Evolutionary conservation across 2,329 filamentous ascomycete genomes (phyloP).

Genomic region (Hymenoscyphus fructigenus): DNA sequence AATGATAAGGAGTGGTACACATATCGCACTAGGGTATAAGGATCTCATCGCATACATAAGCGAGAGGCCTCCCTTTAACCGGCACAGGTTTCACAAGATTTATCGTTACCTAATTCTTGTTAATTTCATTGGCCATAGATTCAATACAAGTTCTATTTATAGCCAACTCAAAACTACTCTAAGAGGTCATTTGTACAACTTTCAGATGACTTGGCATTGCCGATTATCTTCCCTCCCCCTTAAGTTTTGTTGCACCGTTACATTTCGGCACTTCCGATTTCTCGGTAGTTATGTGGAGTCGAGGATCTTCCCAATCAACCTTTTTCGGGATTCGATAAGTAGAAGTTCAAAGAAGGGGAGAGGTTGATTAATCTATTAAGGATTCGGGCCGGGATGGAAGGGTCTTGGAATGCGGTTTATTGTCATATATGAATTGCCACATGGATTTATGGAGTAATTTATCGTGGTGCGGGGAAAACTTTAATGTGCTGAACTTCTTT

Average conservation of each 20-base stretch:
- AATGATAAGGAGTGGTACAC: neutral
- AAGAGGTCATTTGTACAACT: neutral
- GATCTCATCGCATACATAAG: neutral
- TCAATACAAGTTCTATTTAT: neutral
- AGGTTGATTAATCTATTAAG: neutral
- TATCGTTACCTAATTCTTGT: neutral
- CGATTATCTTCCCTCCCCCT: neutral
- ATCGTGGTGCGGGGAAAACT: constrained; percentile 7
- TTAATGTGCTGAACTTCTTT: constrained; percentile 1
- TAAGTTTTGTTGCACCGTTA: neutral
- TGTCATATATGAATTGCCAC: neutral
- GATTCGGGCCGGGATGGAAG: neutral
- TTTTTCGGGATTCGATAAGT: neutral
- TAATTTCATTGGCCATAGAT: neutral
- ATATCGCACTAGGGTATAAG: neutral
- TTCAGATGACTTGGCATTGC: neutral
- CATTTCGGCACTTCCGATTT: constrained; percentile 5
- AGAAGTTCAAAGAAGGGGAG: neutral
- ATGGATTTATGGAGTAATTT: neutral
- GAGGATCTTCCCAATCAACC: neutral
- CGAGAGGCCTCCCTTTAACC: neutral
- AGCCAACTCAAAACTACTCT: neutral
- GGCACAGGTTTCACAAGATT: neutral
- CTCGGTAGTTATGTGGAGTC: constrained; percentile 5
- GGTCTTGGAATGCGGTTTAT: neutral